Base-by-base conservation (phyloP, 148 eudicot genomes). In the Camellia lanceoleosa region DNA sequence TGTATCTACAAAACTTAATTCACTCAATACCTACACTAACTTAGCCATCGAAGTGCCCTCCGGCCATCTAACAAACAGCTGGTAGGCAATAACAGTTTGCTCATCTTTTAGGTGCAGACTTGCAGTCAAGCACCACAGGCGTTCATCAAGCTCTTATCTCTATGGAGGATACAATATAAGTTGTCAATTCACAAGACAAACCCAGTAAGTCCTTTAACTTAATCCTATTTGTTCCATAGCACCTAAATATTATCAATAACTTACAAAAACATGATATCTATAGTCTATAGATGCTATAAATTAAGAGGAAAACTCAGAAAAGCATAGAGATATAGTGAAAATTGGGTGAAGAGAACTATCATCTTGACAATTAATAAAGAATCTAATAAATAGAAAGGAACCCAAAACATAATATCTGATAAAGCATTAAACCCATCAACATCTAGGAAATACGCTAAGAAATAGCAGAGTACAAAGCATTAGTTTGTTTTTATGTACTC, bases 401-500 rank as follows among this genome's bases (percentile, higher is more conserved):
- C 46, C 19, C 43, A 73, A 54, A 54, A 55, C 43, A 13, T 11
- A 73, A 1, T 47, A 12, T 20, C 16, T 3, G 42, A 8, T 10
- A 63, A 62, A 20, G 51, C 38, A 30, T 30, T 30, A 30, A 30
- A 30, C 38, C 16, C 49, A 18, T 2, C 4, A 49, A 13, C 43
- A 72, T 7, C n/a, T 19, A 19, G 20, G 30, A 7, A 7, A 71
- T 59, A 71, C 4, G 42, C 38, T 16, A 51, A 44, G 20, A 78
- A 68, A 41, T 18, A 54, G 3, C 1, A 59, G 38, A 10, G 7
- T 5, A 30, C 3, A 13, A 58, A 46, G 16, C 47, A 42, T 43
- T 23, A 59, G 14, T 13, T 44, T 30, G 5, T 10, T 30, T 30
- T 30, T 30, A 30, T 62, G 38, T 13, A 79, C 89, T 85, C 56